phyloP scores from a whole-genome alignment of 2,329 filamentous ascomycete species.

The Exophiala lecanii-corni region DNA sequence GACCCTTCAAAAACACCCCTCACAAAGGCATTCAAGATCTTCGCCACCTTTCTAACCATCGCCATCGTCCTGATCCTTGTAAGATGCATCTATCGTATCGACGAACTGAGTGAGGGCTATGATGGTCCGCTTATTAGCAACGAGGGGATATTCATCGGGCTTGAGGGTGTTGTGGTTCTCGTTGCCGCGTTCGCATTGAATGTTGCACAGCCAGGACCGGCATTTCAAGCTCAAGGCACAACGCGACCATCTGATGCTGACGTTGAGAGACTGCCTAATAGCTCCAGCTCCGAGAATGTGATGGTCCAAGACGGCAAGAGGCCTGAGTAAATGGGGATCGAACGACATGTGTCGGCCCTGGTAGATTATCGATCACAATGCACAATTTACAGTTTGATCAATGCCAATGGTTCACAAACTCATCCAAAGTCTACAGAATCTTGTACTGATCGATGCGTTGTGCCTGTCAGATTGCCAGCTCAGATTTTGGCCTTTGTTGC shows the following conservation, averaged over 20 bases:
- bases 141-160: constrained; percentile 52
- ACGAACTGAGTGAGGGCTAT: constrained; percentile 62
- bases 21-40: constrained; percentile 30
- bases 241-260: background rate
- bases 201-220: background rate
- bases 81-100: constrained; percentile 60
- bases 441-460: too few relatives aligned
- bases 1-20: constrained; percentile 1
- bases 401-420: too few relatives aligned
- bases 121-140: constrained; percentile 51
- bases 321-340: too few relatives aligned
- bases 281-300: background rate
- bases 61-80: constrained; percentile 60
- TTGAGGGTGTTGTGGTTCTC: constrained; percentile 44
- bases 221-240: background rate
- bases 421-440: too few relatives aligned
- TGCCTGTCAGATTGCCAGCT: too few relatives aligned
- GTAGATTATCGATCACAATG: too few relatives aligned
- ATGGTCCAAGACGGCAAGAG: background rate
- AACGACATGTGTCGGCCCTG: too few relatives aligned
- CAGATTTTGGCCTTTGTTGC: too few relatives aligned
- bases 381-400: too few relatives aligned
- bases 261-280: background rate
- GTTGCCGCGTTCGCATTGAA: background rate
- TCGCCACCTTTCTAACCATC: constrained; percentile 50